Evolutionary conservation across 2,329 filamentous ascomycete genomes (phyloP).

Genomic region (Aspergillus sp.): DNA sequence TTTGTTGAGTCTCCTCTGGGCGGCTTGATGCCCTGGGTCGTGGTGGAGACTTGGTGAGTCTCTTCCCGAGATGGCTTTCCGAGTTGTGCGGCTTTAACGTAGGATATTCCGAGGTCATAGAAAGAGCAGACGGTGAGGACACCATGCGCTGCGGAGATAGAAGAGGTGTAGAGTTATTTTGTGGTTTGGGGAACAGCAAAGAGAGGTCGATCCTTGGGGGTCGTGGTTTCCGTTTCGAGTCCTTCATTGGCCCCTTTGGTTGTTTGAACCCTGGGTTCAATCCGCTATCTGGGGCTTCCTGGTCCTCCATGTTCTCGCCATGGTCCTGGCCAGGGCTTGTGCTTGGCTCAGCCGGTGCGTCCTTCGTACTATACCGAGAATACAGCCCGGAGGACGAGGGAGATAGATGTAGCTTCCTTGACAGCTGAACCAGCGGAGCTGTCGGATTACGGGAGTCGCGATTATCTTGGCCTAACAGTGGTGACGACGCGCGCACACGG

Average conservation of each 20-base stretch:
- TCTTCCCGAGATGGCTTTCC: conserved; percentile 22
- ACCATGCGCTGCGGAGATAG: conserved; percentile 45
- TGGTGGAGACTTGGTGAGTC: conserved; percentile 29
- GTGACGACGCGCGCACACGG: conserved; percentile 47
- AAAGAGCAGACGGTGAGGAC: conserved; percentile 41
- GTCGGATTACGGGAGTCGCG: conserved; percentile 26
- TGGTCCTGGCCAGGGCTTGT: conserved; percentile 21
- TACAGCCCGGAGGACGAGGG: conserved; percentile 48
- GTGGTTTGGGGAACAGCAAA: conserved; percentile 43
- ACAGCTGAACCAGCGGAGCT: conserved; percentile 32
- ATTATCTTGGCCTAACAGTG: conserved; percentile 44
- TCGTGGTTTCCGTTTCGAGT: conserved; percentile 40
- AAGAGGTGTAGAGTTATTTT: conserved; percentile 31
- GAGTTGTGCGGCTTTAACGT: conserved; percentile 20
- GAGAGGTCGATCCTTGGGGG: conserved; percentile 44
- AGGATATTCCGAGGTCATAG: conserved; percentile 34
- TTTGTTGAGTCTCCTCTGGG: conserved; percentile 16
- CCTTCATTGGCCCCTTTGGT: conserved; percentile 27
- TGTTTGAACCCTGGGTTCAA: conserved; percentile 25
- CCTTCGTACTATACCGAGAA: conserved; percentile 49
- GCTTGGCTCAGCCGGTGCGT: conserved; percentile 36
- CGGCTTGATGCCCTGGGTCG: conserved; percentile 8
- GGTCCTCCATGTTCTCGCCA: conserved; percentile 1
- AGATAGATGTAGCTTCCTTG: conserved; percentile 39
- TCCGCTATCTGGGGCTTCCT: conserved; percentile 19